Evolutionary conservation across 2,329 filamentous ascomycete genomes (phyloP), one percentile per base, ranked within the genome.

Genomic region (Fusarium robinianum): DNA sequence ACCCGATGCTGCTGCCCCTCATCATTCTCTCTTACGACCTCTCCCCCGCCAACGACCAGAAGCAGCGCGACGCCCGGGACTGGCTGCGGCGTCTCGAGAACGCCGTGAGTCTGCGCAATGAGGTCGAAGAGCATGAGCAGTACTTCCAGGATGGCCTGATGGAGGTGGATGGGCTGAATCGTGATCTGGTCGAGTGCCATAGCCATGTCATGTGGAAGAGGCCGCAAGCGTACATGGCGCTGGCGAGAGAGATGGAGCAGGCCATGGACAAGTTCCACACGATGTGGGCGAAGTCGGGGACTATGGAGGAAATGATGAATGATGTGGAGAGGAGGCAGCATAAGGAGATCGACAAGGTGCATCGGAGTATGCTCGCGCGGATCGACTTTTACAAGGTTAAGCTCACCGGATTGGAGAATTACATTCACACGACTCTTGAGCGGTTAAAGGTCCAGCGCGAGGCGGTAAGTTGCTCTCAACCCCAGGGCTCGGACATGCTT

Each of bases 121-220:
- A 83, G 63, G 78, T 84, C 36, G 75, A 79, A 34, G 72, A 75
- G 53, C 71, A 70, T 35, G 79, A 81, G 60, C 70, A 71, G 53
- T 81, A 81, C 57, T 72, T 83, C 47, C 72, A 77, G 41, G 69
- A 72, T 27, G 73, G 73, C 6, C 67, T 73, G 12, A 67, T 84
- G 32, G 78, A 83, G 51, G 69, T 84, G 3, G 80, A 84, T 58
- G 73, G 75, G 41, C 72, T 84, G 61, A 84, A 80, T 60, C 71
- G 78, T 18, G 80, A 83, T 57, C 69, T 84, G 30, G 80, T 84
- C 49, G 81, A 84, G 66, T 84, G 81, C 54, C 79, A 84, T 59
- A 74, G 76, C 1, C 78, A 80, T 55, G 79, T 83, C 19, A 69
- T 83, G 51, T 83, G 80, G 80, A 82, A 83, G 64, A 70, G 80